Evolutionary conservation across 208 protist genomes (phyloP).

Genomic region (Acanthamoeba healyi): DNA sequence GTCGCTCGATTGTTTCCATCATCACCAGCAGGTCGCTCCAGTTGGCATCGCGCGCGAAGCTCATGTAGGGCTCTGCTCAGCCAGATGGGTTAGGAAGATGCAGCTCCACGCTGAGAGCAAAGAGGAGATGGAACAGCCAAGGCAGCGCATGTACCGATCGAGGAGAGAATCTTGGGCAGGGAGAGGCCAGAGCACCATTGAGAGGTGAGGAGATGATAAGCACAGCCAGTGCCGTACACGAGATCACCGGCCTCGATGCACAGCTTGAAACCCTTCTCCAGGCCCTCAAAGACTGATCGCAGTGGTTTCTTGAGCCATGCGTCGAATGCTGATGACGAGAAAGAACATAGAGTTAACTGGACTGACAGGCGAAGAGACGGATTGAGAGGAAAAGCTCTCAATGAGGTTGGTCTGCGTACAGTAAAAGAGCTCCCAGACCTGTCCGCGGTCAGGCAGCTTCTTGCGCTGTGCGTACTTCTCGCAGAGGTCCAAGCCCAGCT

Average conservation of each 20-base stretch:
- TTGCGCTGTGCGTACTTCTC: background rate
- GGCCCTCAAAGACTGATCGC: background rate
- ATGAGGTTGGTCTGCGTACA: background rate
- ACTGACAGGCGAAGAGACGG: no score
- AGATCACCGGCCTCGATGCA: slow-evolving; percentile 3
- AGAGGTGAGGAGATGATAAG: slow-evolving; percentile 10
- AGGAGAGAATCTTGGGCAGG: slow-evolving; percentile 3
- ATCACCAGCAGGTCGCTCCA: background rate
- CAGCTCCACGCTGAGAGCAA: no score
- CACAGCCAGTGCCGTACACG: slow-evolving; percentile 33
- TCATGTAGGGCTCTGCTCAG: background rate
- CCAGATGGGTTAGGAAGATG: background rate
- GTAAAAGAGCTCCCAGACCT: slow-evolving; percentile 53
- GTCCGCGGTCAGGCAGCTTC: slow-evolving; percentile 11
- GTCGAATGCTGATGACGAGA: background rate
- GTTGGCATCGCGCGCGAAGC: background rate
- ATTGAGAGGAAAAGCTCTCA: background rate
- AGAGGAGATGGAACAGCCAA: background rate
- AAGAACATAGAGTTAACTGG: background rate
- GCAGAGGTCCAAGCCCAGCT: slow-evolving; percentile 46
- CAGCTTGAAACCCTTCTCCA: slow-evolving; percentile 42
- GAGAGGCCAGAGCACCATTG: slow-evolving; percentile 24
- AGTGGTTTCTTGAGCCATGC: slow-evolving; percentile 13
- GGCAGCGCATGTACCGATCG: background rate
- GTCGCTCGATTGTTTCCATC: slow-evolving; percentile 3